Percentiles rank a stretch among this genome's conserved stretches.
These are phyloP conservation scores for Penicillium silybi DNA, from an alignment of 495 filamentous ascomycete species.

Conservation along the genomic window DNA sequence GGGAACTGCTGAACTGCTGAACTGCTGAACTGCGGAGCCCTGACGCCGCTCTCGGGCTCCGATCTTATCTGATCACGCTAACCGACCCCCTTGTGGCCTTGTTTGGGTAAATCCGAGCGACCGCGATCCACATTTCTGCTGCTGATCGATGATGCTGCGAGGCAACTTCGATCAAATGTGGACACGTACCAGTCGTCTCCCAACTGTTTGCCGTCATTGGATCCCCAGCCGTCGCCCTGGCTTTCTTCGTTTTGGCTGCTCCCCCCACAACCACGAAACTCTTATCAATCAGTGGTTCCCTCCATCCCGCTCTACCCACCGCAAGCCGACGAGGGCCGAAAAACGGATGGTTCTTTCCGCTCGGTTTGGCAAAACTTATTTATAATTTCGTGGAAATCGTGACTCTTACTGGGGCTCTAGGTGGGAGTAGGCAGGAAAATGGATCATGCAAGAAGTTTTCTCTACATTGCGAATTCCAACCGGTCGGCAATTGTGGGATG, in stretches of 20 bases:
- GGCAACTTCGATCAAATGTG: slow-evolving; percentile 2
- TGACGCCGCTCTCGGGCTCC: slow-evolving; percentile 16
- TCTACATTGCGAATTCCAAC: not conserved
- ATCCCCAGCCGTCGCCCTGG: not conserved
- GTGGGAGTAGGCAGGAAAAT: not conserved
- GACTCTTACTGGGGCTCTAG: not conserved
- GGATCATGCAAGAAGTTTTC: not conserved
- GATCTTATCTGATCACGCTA: slow-evolving; percentile 35
- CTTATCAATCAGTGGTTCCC: slow-evolving; percentile 31
- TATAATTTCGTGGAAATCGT: not conserved
- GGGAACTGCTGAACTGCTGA: slow-evolving; percentile 1
- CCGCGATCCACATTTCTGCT: slow-evolving; percentile 6
- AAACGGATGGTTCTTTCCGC: slow-evolving; percentile 9
- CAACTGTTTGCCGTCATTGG: slow-evolving; percentile 2
- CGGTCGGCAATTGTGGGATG: not conserved
- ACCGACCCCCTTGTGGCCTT: not conserved
- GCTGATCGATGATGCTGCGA: slow-evolving; percentile 10
- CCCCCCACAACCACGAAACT: slow-evolving; percentile 7
- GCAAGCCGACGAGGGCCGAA: slow-evolving; percentile 18
- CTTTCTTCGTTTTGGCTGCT: slow-evolving; percentile 6
- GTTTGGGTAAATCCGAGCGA: slow-evolving; percentile 13
- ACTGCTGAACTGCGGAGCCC: not conserved
- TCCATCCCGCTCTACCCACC: slow-evolving; percentile 1
- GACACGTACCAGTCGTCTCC: slow-evolving; percentile 3
- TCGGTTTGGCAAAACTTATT: not conserved